Evolutionary conservation across 176 grass and related monocot genomes (phyloP).

Genomic region (Hsuehochloa calcarea): DNA sequence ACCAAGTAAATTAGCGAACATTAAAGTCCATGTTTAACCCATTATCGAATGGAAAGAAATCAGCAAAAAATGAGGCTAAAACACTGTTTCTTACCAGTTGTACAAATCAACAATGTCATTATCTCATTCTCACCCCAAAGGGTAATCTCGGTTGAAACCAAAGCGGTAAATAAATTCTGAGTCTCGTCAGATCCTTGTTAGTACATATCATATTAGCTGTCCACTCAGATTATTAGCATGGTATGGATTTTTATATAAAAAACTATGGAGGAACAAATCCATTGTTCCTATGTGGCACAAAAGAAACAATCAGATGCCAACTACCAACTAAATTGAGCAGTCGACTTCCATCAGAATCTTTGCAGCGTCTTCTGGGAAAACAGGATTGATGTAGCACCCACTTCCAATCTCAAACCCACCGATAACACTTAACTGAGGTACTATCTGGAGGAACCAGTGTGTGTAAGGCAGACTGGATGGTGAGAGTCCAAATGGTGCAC

Average conservation of each 20-base stretch:
- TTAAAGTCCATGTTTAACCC: not conserved
- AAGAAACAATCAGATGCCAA: not conserved
- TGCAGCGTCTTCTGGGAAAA: conserved; percentile 92
- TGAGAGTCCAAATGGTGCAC: conserved; percentile 49
- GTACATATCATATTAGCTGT: not conserved
- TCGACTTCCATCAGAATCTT: conserved; percentile 77
- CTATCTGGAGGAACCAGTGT: conserved; percentile 95
- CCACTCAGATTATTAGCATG: conserved; percentile 23
- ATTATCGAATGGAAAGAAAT: not conserved
- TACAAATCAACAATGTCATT: not conserved
- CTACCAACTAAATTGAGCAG: conserved; percentile 38
- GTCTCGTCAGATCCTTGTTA: not conserved
- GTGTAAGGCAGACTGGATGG: conserved; percentile 48
- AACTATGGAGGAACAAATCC: not conserved
- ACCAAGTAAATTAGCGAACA: not conserved
- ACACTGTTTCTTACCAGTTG: not conserved
- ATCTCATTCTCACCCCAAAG: not conserved
- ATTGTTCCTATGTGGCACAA: not conserved
- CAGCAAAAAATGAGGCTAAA: not conserved
- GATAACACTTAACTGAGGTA: conserved; percentile 63
- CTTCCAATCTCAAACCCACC: conserved; percentile 93
- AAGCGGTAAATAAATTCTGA: not conserved
- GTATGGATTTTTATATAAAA: not conserved
- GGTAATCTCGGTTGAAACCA: not conserved
- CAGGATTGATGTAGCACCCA: conserved; percentile 92